phyloP scores from a whole-genome alignment of 345 rosid genomes.

The Alliaria petiolata region DNA sequence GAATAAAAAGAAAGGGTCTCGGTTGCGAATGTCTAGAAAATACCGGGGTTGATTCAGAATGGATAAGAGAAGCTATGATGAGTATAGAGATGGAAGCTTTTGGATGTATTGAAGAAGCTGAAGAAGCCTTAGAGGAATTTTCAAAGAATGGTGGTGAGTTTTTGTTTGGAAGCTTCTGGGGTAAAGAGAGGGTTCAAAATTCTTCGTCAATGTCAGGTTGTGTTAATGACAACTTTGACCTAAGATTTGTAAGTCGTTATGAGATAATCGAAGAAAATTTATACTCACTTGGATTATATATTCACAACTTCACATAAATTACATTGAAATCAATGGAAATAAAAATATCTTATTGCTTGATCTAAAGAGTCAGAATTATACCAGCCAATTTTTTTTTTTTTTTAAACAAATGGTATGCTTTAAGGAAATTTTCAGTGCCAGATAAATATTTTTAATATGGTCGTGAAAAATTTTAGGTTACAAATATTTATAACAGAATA shows the following conservation, averaged over 20 bases:
- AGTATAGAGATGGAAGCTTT: conserved; percentile 32
- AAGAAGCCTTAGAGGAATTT: conserved; percentile 48
- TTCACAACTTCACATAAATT: conserved; percentile 9
- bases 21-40: conserved; percentile 2
- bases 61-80: conserved; percentile 13
- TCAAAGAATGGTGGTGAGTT: conserved; percentile 66
- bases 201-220: conserved; percentile 28
- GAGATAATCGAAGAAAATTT: conserved; percentile 41
- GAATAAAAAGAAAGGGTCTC: conserved; percentile 17
- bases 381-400: too few relatives aligned
- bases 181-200: conserved; percentile 32
- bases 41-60: conserved; percentile 3
- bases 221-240: conserved; percentile 27
- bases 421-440: background rate
- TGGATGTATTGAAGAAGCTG: conserved; percentile 57
- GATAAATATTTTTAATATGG: background rate
- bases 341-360: background rate
- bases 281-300: conserved; percentile 21
- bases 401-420: background rate
- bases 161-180: conserved; percentile 94
- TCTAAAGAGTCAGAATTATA: background rate
- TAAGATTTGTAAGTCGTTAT: conserved; percentile 36
- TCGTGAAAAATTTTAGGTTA: background rate
- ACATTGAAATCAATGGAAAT: background rate
- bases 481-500: background rate